A percentile compares a stretch with the other conserved stretches of the same genome.
Conservation (phyloP, 169 alveolate genomes). For the Eimeria praecox region DNA sequence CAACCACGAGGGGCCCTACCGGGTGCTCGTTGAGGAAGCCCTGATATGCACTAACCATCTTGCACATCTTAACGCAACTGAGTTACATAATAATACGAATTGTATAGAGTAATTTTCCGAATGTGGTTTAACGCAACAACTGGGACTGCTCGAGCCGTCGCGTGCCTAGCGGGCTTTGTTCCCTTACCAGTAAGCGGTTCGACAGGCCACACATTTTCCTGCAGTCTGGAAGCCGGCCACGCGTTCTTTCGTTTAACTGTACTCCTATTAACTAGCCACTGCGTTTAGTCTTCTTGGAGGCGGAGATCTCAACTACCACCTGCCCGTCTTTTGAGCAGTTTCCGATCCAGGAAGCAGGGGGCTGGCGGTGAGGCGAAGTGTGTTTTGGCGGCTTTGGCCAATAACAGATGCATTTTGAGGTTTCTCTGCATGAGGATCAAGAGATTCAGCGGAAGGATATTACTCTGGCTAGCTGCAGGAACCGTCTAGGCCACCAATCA, state of each 20-base stretch:
- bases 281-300: not conserved
- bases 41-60: not conserved
- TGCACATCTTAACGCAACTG: not conserved
- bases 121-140: not conserved
- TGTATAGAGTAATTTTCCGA: not conserved
- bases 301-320: not conserved
- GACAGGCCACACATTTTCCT: not conserved
- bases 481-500: not conserved
- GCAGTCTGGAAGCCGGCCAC: not conserved
- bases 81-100: not conserved
- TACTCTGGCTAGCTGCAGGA: not conserved
- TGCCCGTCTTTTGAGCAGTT: not conserved
- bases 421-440: not conserved
- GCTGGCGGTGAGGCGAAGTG: constrained; percentile 13
- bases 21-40: not conserved
- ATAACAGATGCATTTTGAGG: not conserved
- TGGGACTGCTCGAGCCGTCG: not conserved
- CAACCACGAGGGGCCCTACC: not conserved
- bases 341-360: constrained; percentile 52
- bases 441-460: not conserved
- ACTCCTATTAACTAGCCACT: not conserved
- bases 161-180: constrained; percentile 44
- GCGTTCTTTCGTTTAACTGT: not conserved
- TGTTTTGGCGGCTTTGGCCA: constrained; percentile 15
- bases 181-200: constrained; percentile 12